Base-by-base conservation (phyloP, 2,329 filamentous ascomycete genomes). In the Amesomyces nigricolor region DNA sequence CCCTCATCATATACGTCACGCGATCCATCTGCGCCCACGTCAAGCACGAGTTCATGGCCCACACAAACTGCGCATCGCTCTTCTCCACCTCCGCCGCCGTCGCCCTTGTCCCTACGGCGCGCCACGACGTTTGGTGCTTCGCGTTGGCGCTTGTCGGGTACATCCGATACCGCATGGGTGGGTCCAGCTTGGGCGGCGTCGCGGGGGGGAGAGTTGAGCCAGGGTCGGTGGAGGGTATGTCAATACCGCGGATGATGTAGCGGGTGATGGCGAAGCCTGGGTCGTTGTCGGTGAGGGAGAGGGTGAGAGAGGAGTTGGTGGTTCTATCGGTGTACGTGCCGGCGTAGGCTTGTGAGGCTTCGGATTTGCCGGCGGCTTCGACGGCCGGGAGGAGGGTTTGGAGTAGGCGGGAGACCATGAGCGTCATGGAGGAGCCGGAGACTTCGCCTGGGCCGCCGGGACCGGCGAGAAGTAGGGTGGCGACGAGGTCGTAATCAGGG, bases 401-500 rank as follows among this genome's bases (percentile, higher is more conserved):
- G 9, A 75, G 51, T 1, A 75, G 54, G 13, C 64, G 64, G 1
- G 66, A 61, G 47, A 62, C n/a, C n/a, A 62, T 49, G 1, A 54
- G 35, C 17, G 47, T 42, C 53, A 44, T 47, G 22, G 47, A 7
- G 16, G 37, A 11, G 19, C 39, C 45, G 11, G 45, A 13, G n/a
- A 53, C 56, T 46, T 67, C 64, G 22, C 22, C 6, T 6, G 22
- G 22, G 22, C 22, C 22, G 6, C 22, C 13, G 9, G 51, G 48
- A 2, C 68, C 70, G 9, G 69, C 71, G 0, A 66, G 66, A 47
- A 79, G 61, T 10, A 78, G 61, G 5, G 70, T 68, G 51, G 76
- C 63, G 30, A 71, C 72, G 6, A 77, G 58, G 46, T 73, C 72
- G 59, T 78, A 78, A 58, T 78, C 75, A 0, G 76, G 75, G 0